Evolutionary conservation across 2,329 filamentous ascomycete genomes (phyloP), one percentile per base, ranked within the genome.

Genomic region (Domatiomyces catenatus): DNA sequence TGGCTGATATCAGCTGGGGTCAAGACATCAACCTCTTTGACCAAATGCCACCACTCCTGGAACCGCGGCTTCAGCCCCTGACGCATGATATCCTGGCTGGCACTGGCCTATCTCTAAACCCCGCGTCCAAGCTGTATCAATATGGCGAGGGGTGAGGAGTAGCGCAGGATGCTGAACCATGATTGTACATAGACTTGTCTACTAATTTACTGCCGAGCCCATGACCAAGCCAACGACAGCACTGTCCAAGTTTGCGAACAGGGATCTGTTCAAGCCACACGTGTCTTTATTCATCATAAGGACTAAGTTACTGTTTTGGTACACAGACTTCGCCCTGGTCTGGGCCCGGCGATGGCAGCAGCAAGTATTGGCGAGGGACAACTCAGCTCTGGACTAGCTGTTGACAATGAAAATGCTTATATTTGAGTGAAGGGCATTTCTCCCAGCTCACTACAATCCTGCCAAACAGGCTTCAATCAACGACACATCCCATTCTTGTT

Each of bases 401-500:
- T 70, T 4, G 69, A 72, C 46, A 48, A 72, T 4, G 69, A 72
- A 46, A 48, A 72, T 56, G 62, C 59, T 48, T 70, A 70, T 1
- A 58, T 72, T 15, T 55, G 71, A 4, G 66, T 69, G 7, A 73
- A 73, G 54, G 48, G 62, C 0, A 67, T 73, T 2, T 53, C 62
- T 6, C 69, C 69, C 0, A 70, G 70, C 0, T 63, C 64, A 1
- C 64, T 71, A 19, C 48, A 66, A 24, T 72, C 70, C 2, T 67
- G n/a, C n/a, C n/a, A n/a, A n/a, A n/a, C n/a, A n/a, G n/a, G n/a
- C n/a, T n/a, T n/a, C n/a, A n/a, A n/a, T 62, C 1, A 61, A 63
- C 42, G 69, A 72, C 58, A 58, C 67, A 49, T 69, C 69, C 1
- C 69, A 73, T 61, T 64, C 65, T 18, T 72, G 71, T 63, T 56